These are phyloP conservation scores for Hypocreales sp. DNA, from an alignment of 2,329 filamentous ascomycete species.

Conservation along the genomic window DNA sequence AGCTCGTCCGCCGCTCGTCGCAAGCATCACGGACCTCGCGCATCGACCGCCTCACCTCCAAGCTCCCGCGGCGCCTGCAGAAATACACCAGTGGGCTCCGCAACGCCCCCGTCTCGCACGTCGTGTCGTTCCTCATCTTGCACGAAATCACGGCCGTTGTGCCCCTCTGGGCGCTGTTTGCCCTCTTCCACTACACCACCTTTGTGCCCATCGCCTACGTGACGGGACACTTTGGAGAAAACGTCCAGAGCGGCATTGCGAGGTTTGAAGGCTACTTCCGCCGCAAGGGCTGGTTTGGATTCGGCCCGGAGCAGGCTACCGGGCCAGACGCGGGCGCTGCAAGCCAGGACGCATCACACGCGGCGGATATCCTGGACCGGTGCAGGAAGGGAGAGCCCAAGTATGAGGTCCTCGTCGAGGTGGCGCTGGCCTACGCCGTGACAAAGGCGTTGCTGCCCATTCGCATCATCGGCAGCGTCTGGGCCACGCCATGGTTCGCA, in stretches of 20 bases:
- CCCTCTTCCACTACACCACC: conserved; percentile 63
- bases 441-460: conserved; percentile 74
- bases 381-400: conserved; percentile 25
- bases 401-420: conserved; percentile 45
- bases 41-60: conserved; percentile 29
- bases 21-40: too few relatives aligned
- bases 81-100: conserved; percentile 55
- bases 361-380: conserved; percentile 15
- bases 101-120: conserved; percentile 64
- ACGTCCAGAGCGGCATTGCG: conserved; percentile 46
- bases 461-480: conserved; percentile 63
- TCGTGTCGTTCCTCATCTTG: conserved; percentile 73
- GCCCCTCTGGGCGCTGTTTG: conserved; percentile 61
- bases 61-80: conserved; percentile 51
- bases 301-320: conserved; percentile 18
- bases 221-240: conserved; percentile 30
- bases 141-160: conserved; percentile 85
- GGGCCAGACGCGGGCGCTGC: conserved; percentile 5
- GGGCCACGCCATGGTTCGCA: conserved; percentile 89
- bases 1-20: too few relatives aligned
- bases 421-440: conserved; percentile 81
- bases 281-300: conserved; percentile 68
- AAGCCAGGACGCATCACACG: conserved; percentile 6
- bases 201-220: conserved; percentile 50
- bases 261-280: conserved; percentile 65